Evolutionary conservation across 768 basidiomycete genomes (phyloP).

Genomic region (Termitomyces sp.): DNA sequence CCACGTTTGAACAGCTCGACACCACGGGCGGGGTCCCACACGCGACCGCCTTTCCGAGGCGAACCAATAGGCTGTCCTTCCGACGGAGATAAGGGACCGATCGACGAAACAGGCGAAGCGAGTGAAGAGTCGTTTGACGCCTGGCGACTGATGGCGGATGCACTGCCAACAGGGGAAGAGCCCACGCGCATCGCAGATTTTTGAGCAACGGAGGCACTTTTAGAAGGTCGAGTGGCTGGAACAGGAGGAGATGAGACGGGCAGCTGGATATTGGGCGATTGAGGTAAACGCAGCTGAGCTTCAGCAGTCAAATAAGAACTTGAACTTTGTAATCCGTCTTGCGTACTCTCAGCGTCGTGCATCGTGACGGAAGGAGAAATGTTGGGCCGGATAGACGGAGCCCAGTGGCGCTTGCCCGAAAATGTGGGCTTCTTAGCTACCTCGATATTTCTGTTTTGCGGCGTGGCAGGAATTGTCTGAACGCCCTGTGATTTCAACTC

Average conservation of each 20-base stretch:
- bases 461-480: slow-evolving; percentile 41
- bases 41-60: slow-evolving; percentile 48
- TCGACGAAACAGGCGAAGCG: slow-evolving; percentile 50
- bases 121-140: slow-evolving; percentile 46
- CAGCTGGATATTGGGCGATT: slow-evolving; percentile 8
- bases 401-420: slow-evolving; percentile 22
- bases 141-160: slow-evolving; percentile 26
- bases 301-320: slow-evolving; percentile 14
- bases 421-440: slow-evolving; percentile 12
- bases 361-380: slow-evolving; percentile 17
- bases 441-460: slow-evolving; percentile 4
- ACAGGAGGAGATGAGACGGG: slow-evolving; percentile 1
- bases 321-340: slow-evolving; percentile 14
- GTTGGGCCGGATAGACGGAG: slow-evolving; percentile 19
- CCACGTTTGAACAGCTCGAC: slow-evolving; percentile 84
- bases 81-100: slow-evolving; percentile 45
- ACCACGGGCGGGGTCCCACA: slow-evolving; percentile 83
- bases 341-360: slow-evolving; percentile 11
- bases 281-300: slow-evolving; percentile 1
- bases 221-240: slow-evolving; percentile 11
- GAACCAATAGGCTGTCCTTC: slow-evolving; percentile 30
- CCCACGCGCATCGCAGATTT: slow-evolving; percentile 11
- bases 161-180: slow-evolving; percentile 3
- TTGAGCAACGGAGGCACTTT: slow-evolving; percentile 12
- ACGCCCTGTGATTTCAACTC: slow-evolving; percentile 51